A percentile compares a stretch with the other conserved stretches of the same genome.
These are phyloP conservation scores for Arbutus unedo DNA, from an alignment of 148 eudicot species.

Conservation along the genomic window DNA sequence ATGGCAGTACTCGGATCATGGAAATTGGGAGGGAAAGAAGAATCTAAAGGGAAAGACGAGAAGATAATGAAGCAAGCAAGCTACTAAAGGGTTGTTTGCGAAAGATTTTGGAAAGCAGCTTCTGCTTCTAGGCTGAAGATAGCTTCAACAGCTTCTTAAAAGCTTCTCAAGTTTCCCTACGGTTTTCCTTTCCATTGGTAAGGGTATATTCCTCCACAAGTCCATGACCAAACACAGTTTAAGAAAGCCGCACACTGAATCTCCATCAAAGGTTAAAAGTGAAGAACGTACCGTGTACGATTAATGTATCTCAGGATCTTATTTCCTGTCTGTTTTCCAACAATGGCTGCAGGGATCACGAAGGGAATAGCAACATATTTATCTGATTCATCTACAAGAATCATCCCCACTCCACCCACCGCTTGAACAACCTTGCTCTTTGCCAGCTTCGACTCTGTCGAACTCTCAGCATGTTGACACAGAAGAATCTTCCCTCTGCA, in stretches of 20 bases:
- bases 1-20: background rate
- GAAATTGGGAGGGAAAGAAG: background rate
- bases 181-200: background rate
- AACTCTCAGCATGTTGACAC: slow-evolving; percentile 47
- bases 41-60: background rate
- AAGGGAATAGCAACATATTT: slow-evolving; percentile 48
- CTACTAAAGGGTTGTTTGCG: background rate
- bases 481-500: slow-evolving; percentile 42
- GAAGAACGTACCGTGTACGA: slow-evolving; percentile 29
- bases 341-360: slow-evolving; percentile 44
- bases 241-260: background rate
- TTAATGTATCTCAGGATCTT: slow-evolving; percentile 37
- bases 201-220: background rate
- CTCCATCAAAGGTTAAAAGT: background rate
- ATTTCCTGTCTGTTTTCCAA: slow-evolving; percentile 32
- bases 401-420: slow-evolving; percentile 54
- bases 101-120: background rate
- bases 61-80: background rate
- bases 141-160: background rate
- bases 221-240: background rate
- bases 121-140: background rate
- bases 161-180: background rate
- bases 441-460: slow-evolving; percentile 46
- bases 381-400: slow-evolving; percentile 49
- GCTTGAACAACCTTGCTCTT: slow-evolving; percentile 42